These are phyloP conservation scores for Pisolithus microcarpus DNA, from an alignment of 768 basidiomycete genomes.

Conservation along the genomic window DNA sequence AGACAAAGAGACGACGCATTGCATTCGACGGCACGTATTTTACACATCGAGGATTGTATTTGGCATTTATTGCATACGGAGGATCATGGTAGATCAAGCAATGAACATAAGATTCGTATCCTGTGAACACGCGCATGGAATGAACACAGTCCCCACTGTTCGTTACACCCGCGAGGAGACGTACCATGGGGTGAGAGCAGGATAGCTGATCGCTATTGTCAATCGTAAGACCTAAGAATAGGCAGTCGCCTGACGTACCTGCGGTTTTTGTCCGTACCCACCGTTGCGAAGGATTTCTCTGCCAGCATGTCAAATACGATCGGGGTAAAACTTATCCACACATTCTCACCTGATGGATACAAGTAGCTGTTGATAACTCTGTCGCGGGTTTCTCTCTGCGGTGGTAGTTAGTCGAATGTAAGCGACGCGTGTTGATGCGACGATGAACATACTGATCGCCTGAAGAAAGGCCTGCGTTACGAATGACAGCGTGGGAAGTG, in stretches of 20 bases:
- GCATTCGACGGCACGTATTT: neutral
- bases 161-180: constrained; percentile 7
- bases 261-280: constrained; percentile 52
- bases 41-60: neutral
- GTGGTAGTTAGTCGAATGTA: neutral
- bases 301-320: neutral
- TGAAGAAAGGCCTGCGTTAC: constrained; percentile 47
- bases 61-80: neutral
- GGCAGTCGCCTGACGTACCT: constrained; percentile 20
- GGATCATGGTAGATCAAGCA: constrained; percentile 10
- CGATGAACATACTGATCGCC: constrained; percentile 38
- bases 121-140: constrained; percentile 5
- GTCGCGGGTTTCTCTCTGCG: constrained; percentile 38
- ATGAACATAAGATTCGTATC: constrained; percentile 26
- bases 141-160: neutral
- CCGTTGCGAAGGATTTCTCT: constrained; percentile 35
- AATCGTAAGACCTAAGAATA: neutral
- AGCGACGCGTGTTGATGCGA: neutral
- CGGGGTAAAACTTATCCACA: neutral
- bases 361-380: constrained; percentile 48
- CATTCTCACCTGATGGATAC: constrained; percentile 33
- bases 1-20: neutral
- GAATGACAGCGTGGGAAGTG: neutral
- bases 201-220: constrained; percentile 29
- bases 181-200: constrained; percentile 36